These are phyloP conservation scores for Vigna mungo DNA, from an alignment of 306 rosid genomes.

Conservation along the genomic window DNA sequence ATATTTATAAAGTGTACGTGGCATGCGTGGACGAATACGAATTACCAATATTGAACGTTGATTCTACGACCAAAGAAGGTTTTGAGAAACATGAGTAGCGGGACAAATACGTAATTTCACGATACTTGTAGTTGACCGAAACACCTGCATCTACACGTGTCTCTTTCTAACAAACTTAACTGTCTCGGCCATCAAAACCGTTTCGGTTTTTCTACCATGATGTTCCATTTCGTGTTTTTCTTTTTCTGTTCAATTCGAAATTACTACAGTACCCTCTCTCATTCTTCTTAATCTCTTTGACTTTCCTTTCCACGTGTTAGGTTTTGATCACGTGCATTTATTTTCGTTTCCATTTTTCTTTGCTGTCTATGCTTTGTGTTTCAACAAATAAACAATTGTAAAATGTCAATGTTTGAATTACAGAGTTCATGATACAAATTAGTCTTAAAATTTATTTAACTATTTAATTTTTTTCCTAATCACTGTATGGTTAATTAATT, in stretches of 20 bases:
- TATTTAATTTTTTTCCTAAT: too few relatives aligned
- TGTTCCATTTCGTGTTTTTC: not conserved
- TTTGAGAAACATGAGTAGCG: not conserved
- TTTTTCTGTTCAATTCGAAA: not conserved
- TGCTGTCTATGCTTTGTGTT: too few relatives aligned
- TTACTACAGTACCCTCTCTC: not conserved
- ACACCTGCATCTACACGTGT: conserved; percentile 20
- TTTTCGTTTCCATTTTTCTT: too few relatives aligned
- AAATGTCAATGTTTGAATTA: too few relatives aligned
- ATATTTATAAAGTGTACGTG: not conserved
- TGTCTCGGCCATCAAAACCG: not conserved
- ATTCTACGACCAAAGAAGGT: not conserved
- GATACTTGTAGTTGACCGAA: not conserved
- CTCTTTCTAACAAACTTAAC: conserved; percentile 31
- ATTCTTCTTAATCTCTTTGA: not conserved
- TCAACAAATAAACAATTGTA: too few relatives aligned
- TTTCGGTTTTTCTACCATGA: not conserved
- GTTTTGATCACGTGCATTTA: not conserved
- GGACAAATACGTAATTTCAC: conserved; percentile 26
- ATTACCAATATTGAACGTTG: not conserved
- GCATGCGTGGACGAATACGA: not conserved
- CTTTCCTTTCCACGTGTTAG: not conserved
- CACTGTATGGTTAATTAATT: too few relatives aligned
- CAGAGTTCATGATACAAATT: too few relatives aligned
- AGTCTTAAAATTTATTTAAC: too few relatives aligned